A percentile compares a stretch with the other conserved stretches of the same genome.
Evolutionary conservation across 1,139 yeast species (phyloP).

Genomic region (Suhomyces maxii): DNA sequence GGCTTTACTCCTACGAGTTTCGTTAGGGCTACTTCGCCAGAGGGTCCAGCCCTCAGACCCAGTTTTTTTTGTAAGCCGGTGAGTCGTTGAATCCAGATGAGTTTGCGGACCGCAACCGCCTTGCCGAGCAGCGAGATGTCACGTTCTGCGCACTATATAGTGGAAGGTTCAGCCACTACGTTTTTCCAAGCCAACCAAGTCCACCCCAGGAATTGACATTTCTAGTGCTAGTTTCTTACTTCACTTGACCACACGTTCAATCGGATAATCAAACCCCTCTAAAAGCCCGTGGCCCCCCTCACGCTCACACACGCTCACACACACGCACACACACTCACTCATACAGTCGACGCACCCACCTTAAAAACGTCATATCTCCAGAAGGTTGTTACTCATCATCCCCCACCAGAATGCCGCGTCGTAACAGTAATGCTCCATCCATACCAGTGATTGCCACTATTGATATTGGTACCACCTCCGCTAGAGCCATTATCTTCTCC

Average conservation of each 20-base stretch:
- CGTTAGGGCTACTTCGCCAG: too few relatives aligned
- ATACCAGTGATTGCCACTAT: slow-evolving; percentile 67
- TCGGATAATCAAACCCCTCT: neutral
- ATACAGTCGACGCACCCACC: neutral
- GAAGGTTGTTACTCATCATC: too few relatives aligned
- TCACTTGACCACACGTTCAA: too few relatives aligned
- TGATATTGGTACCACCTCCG: slow-evolving; percentile 93
- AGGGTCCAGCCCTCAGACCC: too few relatives aligned
- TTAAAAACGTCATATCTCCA: too few relatives aligned
- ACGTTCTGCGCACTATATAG: slow-evolving; percentile 1
- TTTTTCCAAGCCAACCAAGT: neutral
- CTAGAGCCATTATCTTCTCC: slow-evolving; percentile 84
- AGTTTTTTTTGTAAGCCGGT: too few relatives aligned
- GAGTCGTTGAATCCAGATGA: too few relatives aligned
- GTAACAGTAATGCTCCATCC: slow-evolving; percentile 38
- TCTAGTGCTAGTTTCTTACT: too few relatives aligned
- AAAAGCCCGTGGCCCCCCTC: neutral
- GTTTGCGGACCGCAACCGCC: slow-evolving; percentile 1
- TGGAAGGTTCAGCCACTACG: neutral
- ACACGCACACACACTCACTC: neutral
- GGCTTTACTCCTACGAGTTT: too few relatives aligned
- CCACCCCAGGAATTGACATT: neutral
- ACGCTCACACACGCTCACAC: neutral
- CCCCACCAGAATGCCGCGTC: slow-evolving; percentile 35
- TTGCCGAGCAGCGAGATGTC: neutral